Evolutionary conservation across 306 rosid genomes (phyloP).

Genomic region (Lupinus albus): DNA sequence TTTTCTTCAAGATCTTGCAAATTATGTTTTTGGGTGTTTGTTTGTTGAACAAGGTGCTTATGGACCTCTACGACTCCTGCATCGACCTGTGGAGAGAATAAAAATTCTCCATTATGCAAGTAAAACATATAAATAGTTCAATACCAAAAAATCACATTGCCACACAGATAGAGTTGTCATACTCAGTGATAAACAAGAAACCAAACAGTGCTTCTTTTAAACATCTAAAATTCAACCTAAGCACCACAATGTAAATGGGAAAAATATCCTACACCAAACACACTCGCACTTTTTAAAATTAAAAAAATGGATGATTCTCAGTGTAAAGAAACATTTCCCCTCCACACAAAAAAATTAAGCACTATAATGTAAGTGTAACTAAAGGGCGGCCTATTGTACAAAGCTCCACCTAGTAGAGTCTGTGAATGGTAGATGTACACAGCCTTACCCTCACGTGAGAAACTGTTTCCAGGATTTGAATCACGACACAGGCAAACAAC

Average conservation of each 20-base stretch:
- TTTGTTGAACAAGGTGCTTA: slow-evolving; percentile 82
- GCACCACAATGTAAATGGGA: not conserved
- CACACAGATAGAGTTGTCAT: slow-evolving; percentile 6
- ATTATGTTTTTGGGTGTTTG: slow-evolving; percentile 67
- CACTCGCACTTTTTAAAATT: not conserved
- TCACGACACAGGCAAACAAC: no score
- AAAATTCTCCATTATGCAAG: slow-evolving; percentile 21
- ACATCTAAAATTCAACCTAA: not conserved
- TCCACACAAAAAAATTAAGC: not conserved
- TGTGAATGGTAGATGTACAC: no score
- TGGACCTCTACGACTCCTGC: slow-evolving; percentile 74
- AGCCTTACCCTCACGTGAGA: no score
- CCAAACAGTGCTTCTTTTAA: slow-evolving; percentile 2
- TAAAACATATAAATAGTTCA: slow-evolving; percentile 21
- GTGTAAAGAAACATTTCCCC: slow-evolving; percentile 26
- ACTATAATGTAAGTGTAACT: no score
- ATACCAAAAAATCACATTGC: not conserved
- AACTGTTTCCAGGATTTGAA: no score
- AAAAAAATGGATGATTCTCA: slow-evolving; percentile 12
- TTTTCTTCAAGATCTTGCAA: slow-evolving; percentile 69
- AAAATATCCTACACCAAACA: not conserved
- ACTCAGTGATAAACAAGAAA: slow-evolving; percentile 31
- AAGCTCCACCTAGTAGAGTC: no score
- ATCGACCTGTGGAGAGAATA: slow-evolving; percentile 66
- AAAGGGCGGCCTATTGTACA: no score